These are phyloP conservation scores for Tylopilus plumbeoviolaceoides DNA, from an alignment of 768 basidiomycete genomes.

Conservation along the genomic window DNA sequence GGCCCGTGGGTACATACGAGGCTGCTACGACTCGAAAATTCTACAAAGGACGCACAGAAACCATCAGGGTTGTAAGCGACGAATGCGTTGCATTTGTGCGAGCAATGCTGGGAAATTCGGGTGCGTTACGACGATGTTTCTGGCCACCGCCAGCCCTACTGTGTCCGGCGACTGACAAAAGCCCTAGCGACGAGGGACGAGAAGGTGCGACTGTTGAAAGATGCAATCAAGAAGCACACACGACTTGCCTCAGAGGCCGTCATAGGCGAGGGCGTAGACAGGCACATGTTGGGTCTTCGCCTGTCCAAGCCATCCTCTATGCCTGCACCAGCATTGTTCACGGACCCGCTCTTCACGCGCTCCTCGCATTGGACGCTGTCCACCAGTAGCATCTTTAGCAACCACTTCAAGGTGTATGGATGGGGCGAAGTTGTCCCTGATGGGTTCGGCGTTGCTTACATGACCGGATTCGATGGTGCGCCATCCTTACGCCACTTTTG, in stretches of 20 bases:
- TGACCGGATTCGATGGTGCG: slow-evolving; percentile 82
- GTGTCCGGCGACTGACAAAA: not conserved
- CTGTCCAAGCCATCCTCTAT: slow-evolving; percentile 61
- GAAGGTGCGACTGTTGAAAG: slow-evolving; percentile 50
- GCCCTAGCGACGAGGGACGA: slow-evolving; percentile 32
- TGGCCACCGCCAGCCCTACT: not conserved
- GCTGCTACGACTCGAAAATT: slow-evolving; percentile 88
- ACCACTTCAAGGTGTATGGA: slow-evolving; percentile 79
- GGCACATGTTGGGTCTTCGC: slow-evolving; percentile 83
- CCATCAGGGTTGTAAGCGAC: slow-evolving; percentile 77
- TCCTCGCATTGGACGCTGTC: slow-evolving; percentile 85
- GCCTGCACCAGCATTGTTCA: slow-evolving; percentile 63
- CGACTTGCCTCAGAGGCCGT: slow-evolving; percentile 62
- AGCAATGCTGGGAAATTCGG: slow-evolving; percentile 59
- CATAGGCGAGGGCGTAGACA: slow-evolving; percentile 73
- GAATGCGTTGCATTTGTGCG: slow-evolving; percentile 76
- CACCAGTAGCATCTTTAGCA: slow-evolving; percentile 86
- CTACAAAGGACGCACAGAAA: slow-evolving; percentile 88
- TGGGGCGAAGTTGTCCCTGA: slow-evolving; percentile 97
- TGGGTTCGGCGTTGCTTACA: slow-evolving; percentile 92
- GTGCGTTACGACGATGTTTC: slow-evolving; percentile 15
- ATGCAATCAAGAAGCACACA: slow-evolving; percentile 63
- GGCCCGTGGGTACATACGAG: slow-evolving; percentile 86
- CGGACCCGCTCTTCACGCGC: slow-evolving; percentile 68
- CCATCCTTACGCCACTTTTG: not conserved